phyloP scores from a whole-genome alignment of 1,284 basidiomycete species.

The Trichosporon sp. region DNA sequence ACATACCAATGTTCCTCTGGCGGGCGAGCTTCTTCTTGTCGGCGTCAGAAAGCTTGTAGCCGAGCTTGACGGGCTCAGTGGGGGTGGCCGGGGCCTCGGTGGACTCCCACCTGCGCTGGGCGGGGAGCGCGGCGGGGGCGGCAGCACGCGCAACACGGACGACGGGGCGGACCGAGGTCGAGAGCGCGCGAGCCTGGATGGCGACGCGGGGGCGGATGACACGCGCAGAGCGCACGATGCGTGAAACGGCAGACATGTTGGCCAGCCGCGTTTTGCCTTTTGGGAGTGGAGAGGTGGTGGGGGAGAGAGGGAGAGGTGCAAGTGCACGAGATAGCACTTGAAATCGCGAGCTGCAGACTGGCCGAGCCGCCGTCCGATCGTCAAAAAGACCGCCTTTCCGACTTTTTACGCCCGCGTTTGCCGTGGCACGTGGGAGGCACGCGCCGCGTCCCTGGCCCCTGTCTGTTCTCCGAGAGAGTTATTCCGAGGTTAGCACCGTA shows the following conservation, averaged over 20 bases:
- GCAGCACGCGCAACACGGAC: neutral
- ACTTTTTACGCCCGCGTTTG: conserved; percentile 15
- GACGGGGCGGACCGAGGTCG: conserved; percentile 14
- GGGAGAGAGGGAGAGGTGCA: neutral
- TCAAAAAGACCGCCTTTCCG: conserved; percentile 17
- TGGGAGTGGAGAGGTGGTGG: conserved; percentile 6
- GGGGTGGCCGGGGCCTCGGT: neutral
- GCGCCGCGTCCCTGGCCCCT: neutral
- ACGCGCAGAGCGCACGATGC: conserved; percentile 23
- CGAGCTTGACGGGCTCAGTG: neutral
- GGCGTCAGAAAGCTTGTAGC: conserved; percentile 36
- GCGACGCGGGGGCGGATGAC: conserved; percentile 24
- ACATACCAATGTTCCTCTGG: conserved; percentile 58
- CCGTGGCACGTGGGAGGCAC: neutral
- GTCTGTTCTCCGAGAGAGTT: neutral
- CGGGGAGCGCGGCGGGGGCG: neutral
- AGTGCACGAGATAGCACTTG: neutral
- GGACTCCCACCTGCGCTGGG: conserved; percentile 21
- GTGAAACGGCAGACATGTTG: conserved; percentile 32
- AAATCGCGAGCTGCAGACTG: neutral
- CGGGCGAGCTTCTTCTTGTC: conserved; percentile 49
- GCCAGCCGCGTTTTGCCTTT: conserved; percentile 26
- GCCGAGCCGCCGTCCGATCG: conserved; percentile 4
- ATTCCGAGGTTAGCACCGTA: neutral
- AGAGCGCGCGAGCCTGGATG: conserved; percentile 12